A percentile compares a stretch with the other conserved stretches of the same genome.
Conservation (phyloP, 371 early-diverging fungal species). For the Circinella umbellata region DNA sequence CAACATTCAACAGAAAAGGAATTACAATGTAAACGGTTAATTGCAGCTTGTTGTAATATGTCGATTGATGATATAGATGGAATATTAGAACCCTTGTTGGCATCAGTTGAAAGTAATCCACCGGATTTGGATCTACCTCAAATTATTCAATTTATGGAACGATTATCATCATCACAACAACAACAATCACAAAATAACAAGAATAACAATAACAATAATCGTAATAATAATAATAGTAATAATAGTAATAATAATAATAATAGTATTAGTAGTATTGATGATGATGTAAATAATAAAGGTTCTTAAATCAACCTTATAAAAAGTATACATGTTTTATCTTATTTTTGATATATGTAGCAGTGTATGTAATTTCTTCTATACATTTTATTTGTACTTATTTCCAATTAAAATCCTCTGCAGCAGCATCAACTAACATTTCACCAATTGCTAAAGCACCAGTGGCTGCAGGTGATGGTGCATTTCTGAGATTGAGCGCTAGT, state of each 20-base stretch:
- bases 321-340: background rate
- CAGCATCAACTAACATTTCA: slow-evolving; percentile 46
- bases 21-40: slow-evolving; percentile 72
- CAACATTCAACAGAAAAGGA: slow-evolving; percentile 58
- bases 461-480: slow-evolving; percentile 54
- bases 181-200: background rate
- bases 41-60: slow-evolving; percentile 76
- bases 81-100: slow-evolving; percentile 66
- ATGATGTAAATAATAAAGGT: background rate
- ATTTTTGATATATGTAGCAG: background rate
- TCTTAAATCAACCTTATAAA: background rate
- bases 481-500: slow-evolving; percentile 45
- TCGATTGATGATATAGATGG: slow-evolving; percentile 72
- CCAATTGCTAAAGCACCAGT: slow-evolving; percentile 52
- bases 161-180: slow-evolving; percentile 6
- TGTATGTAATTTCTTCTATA: background rate
- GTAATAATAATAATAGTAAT: too few species aligned
- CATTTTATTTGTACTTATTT: background rate
- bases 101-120: slow-evolving; percentile 78
- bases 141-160: slow-evolving; percentile 65
- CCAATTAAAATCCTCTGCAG: slow-evolving; percentile 50
- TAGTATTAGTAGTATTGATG: background rate
- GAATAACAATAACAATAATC: too few species aligned
- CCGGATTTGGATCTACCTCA: slow-evolving; percentile 64
- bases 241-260: too few species aligned